Evolutionary conservation across 768 basidiomycete genomes (phyloP), one percentile per base, ranked within the genome.

Genomic region (Boletellus ananas): DNA sequence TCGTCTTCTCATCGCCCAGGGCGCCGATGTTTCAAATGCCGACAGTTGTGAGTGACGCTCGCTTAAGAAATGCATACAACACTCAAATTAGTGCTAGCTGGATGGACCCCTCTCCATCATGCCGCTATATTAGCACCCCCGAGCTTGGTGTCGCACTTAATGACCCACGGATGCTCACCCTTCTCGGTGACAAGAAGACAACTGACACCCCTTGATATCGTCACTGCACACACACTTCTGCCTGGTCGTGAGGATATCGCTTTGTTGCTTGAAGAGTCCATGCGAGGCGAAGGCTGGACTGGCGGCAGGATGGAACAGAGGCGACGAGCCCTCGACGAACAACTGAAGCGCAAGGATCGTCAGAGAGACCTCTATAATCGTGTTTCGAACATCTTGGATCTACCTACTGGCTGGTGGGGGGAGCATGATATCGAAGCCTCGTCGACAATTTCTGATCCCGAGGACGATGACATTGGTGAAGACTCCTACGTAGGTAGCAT

Each of bases 21-120:
- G 92, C 37, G 85, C 87, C 20, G 79, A 88, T 62, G 68, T 87
- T 37, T 69, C 70, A 41, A 52, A 58, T 34, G 71, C 79, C 37
- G 90, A 92, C 67, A 74, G 84, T 58, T 79, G 88, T 87, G 56
- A 37, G 78, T 66, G 21, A 25, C 36, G 37, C 48, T 54, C 29
- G 18, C 35, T 38, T 4, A 23, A 44, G 12, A 25, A 49, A 27
- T 27, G n/a, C 27, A 20, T 48, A 18, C 29, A 34, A 45, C 49
- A 34, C 25, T 56, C 50, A 53, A 36, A 29, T 36, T 4, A 39
- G 41, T 53, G 40, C 50, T 59, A 96, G 94, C 81, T 52, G 94
- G 95, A 31, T 98, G 96, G 96, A 93, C 91, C 10, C 84, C 94
- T 3, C 75, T 99, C 12, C 95, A 97, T 61, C 86, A 95, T 71